phyloP scores from a whole-genome alignment of 108 stramenopile genomes.

The Skeletonema marinoi region DNA sequence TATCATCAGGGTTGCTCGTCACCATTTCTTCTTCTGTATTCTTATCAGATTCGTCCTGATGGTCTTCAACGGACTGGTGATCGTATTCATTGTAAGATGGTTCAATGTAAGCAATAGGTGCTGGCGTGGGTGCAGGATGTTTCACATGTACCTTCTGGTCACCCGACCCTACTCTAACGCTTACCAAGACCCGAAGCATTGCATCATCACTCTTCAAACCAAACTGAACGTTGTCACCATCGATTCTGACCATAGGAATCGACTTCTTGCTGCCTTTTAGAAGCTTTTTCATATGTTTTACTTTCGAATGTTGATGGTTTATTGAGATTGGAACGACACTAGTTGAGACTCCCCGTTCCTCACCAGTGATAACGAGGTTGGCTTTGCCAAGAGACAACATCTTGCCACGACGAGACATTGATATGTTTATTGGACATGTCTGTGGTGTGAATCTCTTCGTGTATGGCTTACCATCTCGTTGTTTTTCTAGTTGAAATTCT shows the following conservation, averaged over 20 bases:
- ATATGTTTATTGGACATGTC: neutral
- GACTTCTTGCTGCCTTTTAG: neutral
- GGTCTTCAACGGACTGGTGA: neutral
- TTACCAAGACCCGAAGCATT: neutral
- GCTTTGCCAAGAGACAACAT: neutral
- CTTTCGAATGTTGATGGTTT: neutral
- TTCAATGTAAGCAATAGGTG: neutral
- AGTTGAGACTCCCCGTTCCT: neutral
- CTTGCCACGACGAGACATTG: neutral
- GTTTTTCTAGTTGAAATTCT: neutral
- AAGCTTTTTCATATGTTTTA: neutral
- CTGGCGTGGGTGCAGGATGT: neutral
- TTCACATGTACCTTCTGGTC: neutral
- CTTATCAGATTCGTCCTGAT: no score
- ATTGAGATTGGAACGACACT: neutral
- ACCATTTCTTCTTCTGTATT: neutral
- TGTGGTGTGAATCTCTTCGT: neutral
- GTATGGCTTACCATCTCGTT: neutral
- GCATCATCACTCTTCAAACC: neutral
- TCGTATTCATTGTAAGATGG: neutral
- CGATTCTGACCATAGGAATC: neutral
- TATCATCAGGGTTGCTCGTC: neutral
- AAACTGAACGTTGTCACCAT: neutral
- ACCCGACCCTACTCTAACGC: neutral
- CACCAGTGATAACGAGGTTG: neutral